Conservation (phyloP, 2,329 filamentous ascomycete species). For the Chaetothyriales sp. region DNA sequence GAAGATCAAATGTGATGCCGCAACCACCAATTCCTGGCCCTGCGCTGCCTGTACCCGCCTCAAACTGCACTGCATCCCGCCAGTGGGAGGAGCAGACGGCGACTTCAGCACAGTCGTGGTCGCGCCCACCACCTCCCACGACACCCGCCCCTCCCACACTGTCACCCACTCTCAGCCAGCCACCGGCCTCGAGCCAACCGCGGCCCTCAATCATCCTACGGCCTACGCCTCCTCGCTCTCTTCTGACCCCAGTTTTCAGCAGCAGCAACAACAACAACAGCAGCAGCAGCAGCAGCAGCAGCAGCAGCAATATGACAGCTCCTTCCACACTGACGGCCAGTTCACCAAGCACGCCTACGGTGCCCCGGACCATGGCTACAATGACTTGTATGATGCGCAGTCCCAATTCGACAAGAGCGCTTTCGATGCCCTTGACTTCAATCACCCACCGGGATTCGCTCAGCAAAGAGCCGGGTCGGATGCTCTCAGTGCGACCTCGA, state of each 20-base stretch:
- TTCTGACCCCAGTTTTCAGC: background rate
- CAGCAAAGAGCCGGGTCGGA: conserved; percentile 6
- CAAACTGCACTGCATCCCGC: conserved; percentile 84
- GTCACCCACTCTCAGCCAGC: background rate
- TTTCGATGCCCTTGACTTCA: conserved; percentile 1
- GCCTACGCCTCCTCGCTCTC: background rate
- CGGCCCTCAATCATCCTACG: background rate
- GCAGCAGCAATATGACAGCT: background rate
- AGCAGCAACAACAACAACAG: too few species aligned
- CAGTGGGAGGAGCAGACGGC: conserved; percentile 62
- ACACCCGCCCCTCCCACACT: background rate
- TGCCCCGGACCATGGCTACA: conserved; percentile 1
- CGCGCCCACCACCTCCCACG: background rate
- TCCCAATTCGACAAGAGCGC: background rate
- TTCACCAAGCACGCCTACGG: conserved; percentile 1
- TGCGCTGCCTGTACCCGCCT: conserved; percentile 85
- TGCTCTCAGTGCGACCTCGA: conserved; percentile 22
- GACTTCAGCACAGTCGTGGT: conserved; percentile 18
- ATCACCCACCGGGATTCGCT: background rate
- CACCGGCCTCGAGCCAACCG: background rate
- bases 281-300: too few species aligned
- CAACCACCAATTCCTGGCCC: conserved; percentile 93
- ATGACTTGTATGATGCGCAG: background rate
- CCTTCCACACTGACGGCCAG: background rate
- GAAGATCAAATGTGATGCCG: conserved; percentile 97